Base-by-base conservation (phyloP, 2,329 filamentous ascomycete genomes). In the Magnaporthiopsis poae region DNA sequence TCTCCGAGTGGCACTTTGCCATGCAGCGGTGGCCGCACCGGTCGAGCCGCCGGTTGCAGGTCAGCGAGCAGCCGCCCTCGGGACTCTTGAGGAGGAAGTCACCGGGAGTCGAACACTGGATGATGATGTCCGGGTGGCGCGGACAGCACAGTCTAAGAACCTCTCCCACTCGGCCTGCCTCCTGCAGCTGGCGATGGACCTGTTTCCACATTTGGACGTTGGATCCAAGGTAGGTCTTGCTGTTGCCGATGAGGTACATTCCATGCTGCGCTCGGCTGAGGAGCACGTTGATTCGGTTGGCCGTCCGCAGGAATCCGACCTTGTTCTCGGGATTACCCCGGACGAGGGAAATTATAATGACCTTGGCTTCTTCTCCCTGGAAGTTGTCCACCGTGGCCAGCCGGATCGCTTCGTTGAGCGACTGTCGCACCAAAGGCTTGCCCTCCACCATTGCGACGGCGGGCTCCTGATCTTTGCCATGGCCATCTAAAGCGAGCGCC, bases 311-410 rank as follows among this genome's bases (percentile, higher is more conserved):
- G 68, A 92, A 93, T 0, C 90, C 90, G n/a, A 83, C 82, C 5
- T 81, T 83, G 11, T 76, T 77, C 11, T 82, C 71, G 0, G 74
- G 68, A 69, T 93, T 93, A 75, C 88, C 90, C 59, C 90, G 83
- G 0, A 91, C 88, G 0, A 93, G 77, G 0, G 87, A 90, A 0
- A 92, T 78, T 3, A 93, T 78, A 0, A 93, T 80, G 11, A 93
- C 78, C 65, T 90, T 88, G 1, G 86, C 87, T 71, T 93, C 89
- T 72, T 93, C 89, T 0, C 90, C 90, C 70, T 93, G 89, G 66
- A 91, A 92, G 69, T 92, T 92, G 73, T 91, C 88, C 0, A 91
- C 83, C 0, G 88, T 91, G 0, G 88, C 87, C 0, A 88, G 74
- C 5, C 84, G 77, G 2, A 89, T 73, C 1, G 77, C 78, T 33